phyloP scores from a whole-genome alignment of 768 basidiomycete species.

The Rhizopogon sp. region DNA sequence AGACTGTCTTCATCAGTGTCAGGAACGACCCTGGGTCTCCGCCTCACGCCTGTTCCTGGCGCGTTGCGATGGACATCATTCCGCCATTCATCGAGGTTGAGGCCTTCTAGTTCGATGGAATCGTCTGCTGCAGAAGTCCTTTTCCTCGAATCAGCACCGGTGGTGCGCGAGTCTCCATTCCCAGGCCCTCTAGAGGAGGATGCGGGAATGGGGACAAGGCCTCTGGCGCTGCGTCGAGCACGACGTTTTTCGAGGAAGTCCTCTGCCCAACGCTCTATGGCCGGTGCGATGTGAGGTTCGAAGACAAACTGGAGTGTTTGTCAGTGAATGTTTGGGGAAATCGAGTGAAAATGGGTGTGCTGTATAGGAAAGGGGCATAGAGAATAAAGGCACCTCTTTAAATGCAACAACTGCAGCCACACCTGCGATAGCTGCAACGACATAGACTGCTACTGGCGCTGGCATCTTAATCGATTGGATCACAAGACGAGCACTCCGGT shows the following conservation, averaged over 20 bases:
- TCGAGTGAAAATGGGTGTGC: not conserved
- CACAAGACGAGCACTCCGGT: not conserved
- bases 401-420: slow-evolving; percentile 50
- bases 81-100: slow-evolving; percentile 55
- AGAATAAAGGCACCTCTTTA: slow-evolving; percentile 43
- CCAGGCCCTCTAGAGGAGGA: slow-evolving; percentile 11
- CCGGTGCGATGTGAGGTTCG: slow-evolving; percentile 64
- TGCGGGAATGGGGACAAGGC: slow-evolving; percentile 12
- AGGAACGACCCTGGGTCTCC: slow-evolving; percentile 2
- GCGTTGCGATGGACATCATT: slow-evolving; percentile 30
- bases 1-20: slow-evolving; percentile 7
- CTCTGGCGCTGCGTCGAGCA: slow-evolving; percentile 20
- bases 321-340: not conserved
- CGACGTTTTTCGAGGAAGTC: slow-evolving; percentile 26
- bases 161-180: not conserved
- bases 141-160: slow-evolving; percentile 10
- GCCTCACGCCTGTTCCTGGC: not conserved
- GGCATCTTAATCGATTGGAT: slow-evolving; percentile 12
- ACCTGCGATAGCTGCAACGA: slow-evolving; percentile 44
- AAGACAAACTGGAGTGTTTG: slow-evolving; percentile 49
- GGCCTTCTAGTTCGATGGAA: slow-evolving; percentile 46
- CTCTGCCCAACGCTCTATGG: slow-evolving; percentile 42
- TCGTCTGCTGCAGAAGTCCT: slow-evolving; percentile 16
- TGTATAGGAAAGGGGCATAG: not conserved
- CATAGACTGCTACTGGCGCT: slow-evolving; percentile 38